Base-by-base conservation (phyloP, 441 rosid genomes). In the Viola pubescens region DNA sequence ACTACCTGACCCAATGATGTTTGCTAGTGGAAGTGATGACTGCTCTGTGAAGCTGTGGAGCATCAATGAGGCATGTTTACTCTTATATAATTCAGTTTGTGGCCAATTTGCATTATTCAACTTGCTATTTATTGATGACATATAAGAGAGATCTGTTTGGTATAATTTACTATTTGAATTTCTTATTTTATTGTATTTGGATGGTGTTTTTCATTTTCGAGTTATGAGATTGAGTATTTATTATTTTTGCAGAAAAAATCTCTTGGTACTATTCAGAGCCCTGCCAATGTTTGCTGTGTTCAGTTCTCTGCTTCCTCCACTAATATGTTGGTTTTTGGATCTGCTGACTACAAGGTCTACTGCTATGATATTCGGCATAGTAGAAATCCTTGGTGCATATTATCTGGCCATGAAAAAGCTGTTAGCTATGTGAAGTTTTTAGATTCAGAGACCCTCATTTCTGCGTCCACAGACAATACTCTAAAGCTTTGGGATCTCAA, bases 11-110 rank as follows among this genome's bases (percentile, higher is more conserved):
- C 94, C 94, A 5, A 81, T 82, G 62, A 82, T 72, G 74, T 80
- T 89, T 58, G 97, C 82, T 62, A 85, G 95, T 61, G 97, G 97
- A 73, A 89, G 95, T 70, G 95, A 89, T 67, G 97, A 89, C 52
- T 87, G 90, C 69, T 79, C 86, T 19, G 91, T 89, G 64, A 87
- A 87, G 73, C 77, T 89, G 47, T 89, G 97, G 94, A 89, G 78
- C 71, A 71, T 89, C 65, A 89, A 80, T 62, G 88, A 89, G 87
- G 94, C 49, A 75, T 50, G 67, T 55, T 75, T 67, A 68, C 52
- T 56, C 61, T 50, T 68, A 54, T 63, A 57, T 38, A 38, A 56
- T 40, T 26, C 34, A 26, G 34, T 26, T 26, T 26, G 34, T 26
- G 34, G 34, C 34, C 34, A 26, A 26, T 26, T 26, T 26, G 34